Conservation (phyloP, 805 yeast species). For the Ogataea neopini region DNA sequence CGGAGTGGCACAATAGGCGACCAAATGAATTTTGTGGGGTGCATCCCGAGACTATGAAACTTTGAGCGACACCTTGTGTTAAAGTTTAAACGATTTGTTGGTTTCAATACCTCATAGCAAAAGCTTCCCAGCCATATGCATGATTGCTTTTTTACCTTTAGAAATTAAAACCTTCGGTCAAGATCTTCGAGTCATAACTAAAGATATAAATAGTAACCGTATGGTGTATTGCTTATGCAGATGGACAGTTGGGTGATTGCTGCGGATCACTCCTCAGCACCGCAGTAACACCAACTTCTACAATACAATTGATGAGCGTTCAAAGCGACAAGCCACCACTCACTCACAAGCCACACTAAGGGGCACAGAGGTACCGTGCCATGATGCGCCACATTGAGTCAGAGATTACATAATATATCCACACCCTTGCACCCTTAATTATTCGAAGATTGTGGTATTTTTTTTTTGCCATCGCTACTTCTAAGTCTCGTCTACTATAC, state of each 20-base stretch:
- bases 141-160: neutral
- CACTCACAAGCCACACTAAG: too few species aligned
- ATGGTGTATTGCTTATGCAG: neutral
- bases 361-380: too few species aligned
- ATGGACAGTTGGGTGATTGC: neutral
- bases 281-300: too few species aligned
- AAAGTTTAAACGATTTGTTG: too few species aligned
- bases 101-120: neutral
- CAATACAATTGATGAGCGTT: too few species aligned
- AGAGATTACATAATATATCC: too few species aligned
- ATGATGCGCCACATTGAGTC: too few species aligned
- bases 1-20: neutral
- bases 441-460: neutral
- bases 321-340: too few species aligned
- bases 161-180: neutral
- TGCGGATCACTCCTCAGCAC: neutral
- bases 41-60: neutral
- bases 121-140: neutral
- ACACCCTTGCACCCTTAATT: neutral
- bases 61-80: neutral
- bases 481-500: neutral
- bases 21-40: neutral
- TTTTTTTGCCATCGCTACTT: conserved; percentile 2
- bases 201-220: neutral
- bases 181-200: neutral